Percentiles rank a stretch among this genome's conserved stretches.
phyloP scores from a whole-genome alignment of 2,329 filamentous ascomycete species.

The Aspergillus ruber region DNA sequence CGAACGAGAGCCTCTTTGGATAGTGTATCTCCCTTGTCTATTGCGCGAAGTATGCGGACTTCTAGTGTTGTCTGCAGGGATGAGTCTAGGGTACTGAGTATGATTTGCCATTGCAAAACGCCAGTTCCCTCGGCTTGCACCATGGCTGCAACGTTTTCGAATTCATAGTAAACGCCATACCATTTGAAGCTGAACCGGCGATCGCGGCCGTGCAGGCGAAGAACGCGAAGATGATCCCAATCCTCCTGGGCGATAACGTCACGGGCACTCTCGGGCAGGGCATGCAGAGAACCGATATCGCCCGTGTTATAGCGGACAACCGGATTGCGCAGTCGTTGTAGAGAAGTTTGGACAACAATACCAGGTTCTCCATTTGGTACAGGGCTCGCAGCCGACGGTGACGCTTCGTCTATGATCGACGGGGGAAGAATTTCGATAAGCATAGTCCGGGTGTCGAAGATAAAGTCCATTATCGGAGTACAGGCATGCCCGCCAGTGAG shows the following conservation, averaged over 20 bases:
- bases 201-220: slow-evolving; percentile 39
- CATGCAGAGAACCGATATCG: slow-evolving; percentile 38
- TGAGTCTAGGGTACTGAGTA: slow-evolving; percentile 17
- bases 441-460: slow-evolving; percentile 34
- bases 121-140: slow-evolving; percentile 19
- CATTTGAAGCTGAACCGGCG: slow-evolving; percentile 40
- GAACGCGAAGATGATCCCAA: slow-evolving; percentile 22
- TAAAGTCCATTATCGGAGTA: slow-evolving; percentile 24
- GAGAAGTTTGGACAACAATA: slow-evolving; percentile 37
- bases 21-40: not conserved
- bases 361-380: not conserved
- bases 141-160: slow-evolving; percentile 21
- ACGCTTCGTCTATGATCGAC: slow-evolving; percentile 13
- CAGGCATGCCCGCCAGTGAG: slow-evolving; percentile 16
- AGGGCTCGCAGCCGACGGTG: too few species aligned
- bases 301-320: slow-evolving; percentile 41
- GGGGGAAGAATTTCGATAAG: slow-evolving; percentile 33
- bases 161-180: slow-evolving; percentile 35
- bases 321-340: slow-evolving; percentile 39
- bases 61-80: slow-evolving; percentile 10
- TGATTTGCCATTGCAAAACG: slow-evolving; percentile 41
- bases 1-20: not conserved
- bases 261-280: slow-evolving; percentile 17
- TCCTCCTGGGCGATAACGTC: slow-evolving; percentile 14
- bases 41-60: slow-evolving; percentile 11